phyloP scores from a whole-genome alignment of 768 basidiomycete species.

The Leccinum boreale region DNA sequence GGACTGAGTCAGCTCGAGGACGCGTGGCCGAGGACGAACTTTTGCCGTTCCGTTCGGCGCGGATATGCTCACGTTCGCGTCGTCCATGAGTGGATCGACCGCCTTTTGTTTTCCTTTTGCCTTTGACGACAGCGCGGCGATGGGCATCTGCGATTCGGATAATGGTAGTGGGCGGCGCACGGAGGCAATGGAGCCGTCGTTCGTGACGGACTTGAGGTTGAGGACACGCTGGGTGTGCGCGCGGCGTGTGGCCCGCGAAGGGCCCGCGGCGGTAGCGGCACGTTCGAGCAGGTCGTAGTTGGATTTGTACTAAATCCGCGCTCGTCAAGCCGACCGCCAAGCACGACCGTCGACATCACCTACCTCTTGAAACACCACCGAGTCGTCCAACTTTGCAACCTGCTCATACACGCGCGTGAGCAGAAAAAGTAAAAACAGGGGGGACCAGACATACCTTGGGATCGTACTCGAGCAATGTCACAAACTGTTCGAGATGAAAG shows the following conservation, averaged over 20 bases:
- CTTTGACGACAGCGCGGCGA: constrained; percentile 20
- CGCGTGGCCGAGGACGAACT: constrained; percentile 8
- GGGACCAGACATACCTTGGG: constrained; percentile 38
- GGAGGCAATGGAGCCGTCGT: constrained; percentile 4
- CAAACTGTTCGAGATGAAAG: constrained; percentile 85
- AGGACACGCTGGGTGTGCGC: constrained; percentile 54
- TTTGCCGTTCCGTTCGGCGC: constrained; percentile 11
- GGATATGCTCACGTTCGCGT: constrained; percentile 7
- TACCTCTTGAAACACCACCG: constrained; percentile 72
- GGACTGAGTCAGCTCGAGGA: not conserved
- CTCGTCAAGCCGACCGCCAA: not conserved
- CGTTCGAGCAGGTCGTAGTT: constrained; percentile 59
- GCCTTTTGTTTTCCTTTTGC: constrained; percentile 34
- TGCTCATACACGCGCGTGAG: constrained; percentile 26
- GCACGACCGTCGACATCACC: constrained; percentile 20
- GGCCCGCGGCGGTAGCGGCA: constrained; percentile 38
- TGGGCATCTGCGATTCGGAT: not conserved
- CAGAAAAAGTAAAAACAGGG: too few species aligned
- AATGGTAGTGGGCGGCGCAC: constrained; percentile 7
- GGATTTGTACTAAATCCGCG: constrained; percentile 49
- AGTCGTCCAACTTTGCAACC: constrained; percentile 72
- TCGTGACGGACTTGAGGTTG: constrained; percentile 32
- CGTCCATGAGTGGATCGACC: constrained; percentile 14
- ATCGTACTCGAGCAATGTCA: constrained; percentile 71
- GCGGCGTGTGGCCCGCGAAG: constrained; percentile 59